A percentile compares a stretch with the other conserved stretches of the same genome.
These are phyloP conservation scores for Rhodotorula paludigena DNA, from an alignment of 768 basidiomycete species.

Conservation along the genomic window DNA sequence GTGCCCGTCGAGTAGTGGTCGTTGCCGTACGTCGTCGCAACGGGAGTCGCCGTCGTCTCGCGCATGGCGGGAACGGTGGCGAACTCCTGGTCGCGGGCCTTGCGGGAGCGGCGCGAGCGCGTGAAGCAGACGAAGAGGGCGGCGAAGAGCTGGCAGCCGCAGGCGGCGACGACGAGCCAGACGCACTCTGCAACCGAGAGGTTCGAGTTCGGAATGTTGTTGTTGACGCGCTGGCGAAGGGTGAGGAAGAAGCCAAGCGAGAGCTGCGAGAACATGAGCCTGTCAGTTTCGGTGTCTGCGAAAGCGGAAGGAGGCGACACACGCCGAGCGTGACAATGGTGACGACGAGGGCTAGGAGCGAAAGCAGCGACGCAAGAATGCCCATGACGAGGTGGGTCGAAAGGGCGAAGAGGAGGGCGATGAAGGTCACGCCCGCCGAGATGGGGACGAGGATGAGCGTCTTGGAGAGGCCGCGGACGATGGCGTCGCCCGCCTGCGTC, in stretches of 20 bases:
- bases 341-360: constrained; percentile 45
- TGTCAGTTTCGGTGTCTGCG: too few relatives aligned
- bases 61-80: constrained; percentile 27
- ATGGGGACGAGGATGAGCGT: constrained; percentile 47
- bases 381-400: constrained; percentile 44
- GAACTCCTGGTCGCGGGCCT: constrained; percentile 5
- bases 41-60: neutral
- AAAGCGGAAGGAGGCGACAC: constrained; percentile 37
- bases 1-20: neutral
- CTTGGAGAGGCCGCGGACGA: constrained; percentile 37
- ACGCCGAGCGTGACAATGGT: constrained; percentile 45
- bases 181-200: neutral
- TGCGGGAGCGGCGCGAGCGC: constrained; percentile 16
- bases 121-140: constrained; percentile 32
- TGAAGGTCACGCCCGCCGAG: constrained; percentile 45
- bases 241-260: constrained; percentile 32
- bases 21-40: too few relatives aligned
- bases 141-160: constrained; percentile 17
- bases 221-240: constrained; percentile 21
- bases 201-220: constrained; percentile 18
- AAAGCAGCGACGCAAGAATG: constrained; percentile 44
- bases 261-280: neutral
- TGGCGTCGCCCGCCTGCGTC: constrained; percentile 4
- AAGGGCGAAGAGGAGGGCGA: constrained; percentile 47
- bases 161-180: constrained; percentile 36